Percentiles rank a stretch among this genome's conserved stretches.
These are phyloP conservation scores for Nakaseomyces glabratus DNA, from an alignment of 1,139 yeast species.

Conservation along the genomic window DNA sequence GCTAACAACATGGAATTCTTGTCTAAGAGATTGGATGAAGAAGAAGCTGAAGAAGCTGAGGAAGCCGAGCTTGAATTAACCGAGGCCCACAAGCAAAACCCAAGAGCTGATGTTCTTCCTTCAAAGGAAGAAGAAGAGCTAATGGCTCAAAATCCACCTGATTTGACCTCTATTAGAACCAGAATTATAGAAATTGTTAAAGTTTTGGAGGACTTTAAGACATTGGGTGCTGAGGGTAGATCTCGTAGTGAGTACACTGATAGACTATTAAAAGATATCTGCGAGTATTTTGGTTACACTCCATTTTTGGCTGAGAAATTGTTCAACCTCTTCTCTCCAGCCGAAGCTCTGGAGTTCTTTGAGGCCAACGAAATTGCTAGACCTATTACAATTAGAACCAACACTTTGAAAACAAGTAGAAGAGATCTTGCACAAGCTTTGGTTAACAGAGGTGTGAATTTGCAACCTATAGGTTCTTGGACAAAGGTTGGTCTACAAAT, in stretches of 20 bases:
- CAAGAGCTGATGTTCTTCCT: conserved; percentile 63
- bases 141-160: conserved; percentile 48
- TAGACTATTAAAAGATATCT: conserved; percentile 73
- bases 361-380: conserved; percentile 97
- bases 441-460: conserved; percentile 92
- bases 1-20: conserved; percentile 84
- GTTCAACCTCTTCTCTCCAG: conserved; percentile 81
- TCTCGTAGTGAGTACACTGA: conserved; percentile 74
- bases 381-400: conserved; percentile 94
- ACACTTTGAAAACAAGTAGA: conserved; percentile 88
- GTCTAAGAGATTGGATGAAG: conserved; percentile 60
- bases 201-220: conserved; percentile 88
- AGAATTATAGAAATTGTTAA: conserved; percentile 93
- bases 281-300: conserved; percentile 95
- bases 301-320: conserved; percentile 88
- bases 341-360: conserved; percentile 96
- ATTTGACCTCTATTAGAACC: conserved; percentile 75
- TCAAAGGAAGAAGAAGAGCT: conserved; percentile 49
- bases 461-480: conserved; percentile 97
- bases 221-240: conserved; percentile 74
- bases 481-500: conserved; percentile 95
- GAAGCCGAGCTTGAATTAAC: conserved; percentile 70
- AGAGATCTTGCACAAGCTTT: conserved; percentile 92
- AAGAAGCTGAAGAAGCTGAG: conserved; percentile 61
- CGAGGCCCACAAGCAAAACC: conserved; percentile 52